Evolutionary conservation across 306 rosid genomes (phyloP), one percentile per base, ranked within the genome.

Genomic region (Acacia melanoxylon): DNA sequence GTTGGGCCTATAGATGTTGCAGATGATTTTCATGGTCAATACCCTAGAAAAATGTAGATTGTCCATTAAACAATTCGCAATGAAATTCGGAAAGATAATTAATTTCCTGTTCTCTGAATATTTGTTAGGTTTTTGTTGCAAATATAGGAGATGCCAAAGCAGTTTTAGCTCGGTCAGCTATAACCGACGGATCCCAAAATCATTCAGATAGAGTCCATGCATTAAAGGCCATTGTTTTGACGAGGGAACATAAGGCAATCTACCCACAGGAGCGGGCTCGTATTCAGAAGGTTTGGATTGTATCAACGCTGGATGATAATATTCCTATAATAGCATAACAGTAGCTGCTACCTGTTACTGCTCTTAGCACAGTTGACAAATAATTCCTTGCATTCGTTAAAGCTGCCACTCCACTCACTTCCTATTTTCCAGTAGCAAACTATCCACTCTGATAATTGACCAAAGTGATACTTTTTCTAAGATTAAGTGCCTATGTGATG

Each of bases 81-180:
- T 17, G 46, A 63, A 31, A 40, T n/a, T 78, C 48, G 33, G 76
- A 61, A 20, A 68, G n/a, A 61, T 41, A 24, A 40, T 58, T 35
- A 59, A 63, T 68, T 46, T 51, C 72, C 70, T 75, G 75, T 78
- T 78, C 82, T 72, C 42, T 76, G 82, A 76, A 15, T 82, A 41
- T 74, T 79, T 81, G 83, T 15, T 83, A 91, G 97, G 97, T 91
- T 85, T 90, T 92, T 75, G 89, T 94, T 56, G 97, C 96, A 74
- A 92, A 94, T 79, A 56, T 94, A 63, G 98, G 98, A 69, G 97
- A 94, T 82, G 97, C 98, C 77, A 94, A 94, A 84, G 96, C 98
- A 33, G 94, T 94, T 77, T 88, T 94, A 69, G 98, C 92, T 79
- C 95, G 97, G 71, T 91, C 93, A 65, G 68, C 88, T 79, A 5